Conservation (phyloP, 2,329 filamentous ascomycete species). For the Teratosphaeria pseudoeucalypti region DNA sequence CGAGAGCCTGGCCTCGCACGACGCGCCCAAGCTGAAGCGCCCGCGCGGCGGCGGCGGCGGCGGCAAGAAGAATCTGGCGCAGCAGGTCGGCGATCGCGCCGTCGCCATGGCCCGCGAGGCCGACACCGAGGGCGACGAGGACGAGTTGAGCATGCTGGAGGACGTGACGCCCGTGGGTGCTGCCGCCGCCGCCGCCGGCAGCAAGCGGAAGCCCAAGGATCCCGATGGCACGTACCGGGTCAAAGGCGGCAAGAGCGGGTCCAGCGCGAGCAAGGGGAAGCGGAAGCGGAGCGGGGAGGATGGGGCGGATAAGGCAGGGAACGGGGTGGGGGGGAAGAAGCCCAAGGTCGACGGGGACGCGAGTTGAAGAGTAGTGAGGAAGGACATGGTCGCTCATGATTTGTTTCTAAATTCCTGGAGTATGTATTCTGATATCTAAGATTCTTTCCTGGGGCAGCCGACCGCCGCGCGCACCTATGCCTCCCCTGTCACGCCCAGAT, state of each 20-base stretch:
- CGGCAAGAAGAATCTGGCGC: slow-evolving; percentile 22
- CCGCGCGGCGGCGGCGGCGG: slow-evolving; percentile 20
- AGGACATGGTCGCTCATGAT: too few relatives aligned
- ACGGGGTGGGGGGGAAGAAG: slow-evolving; percentile 17
- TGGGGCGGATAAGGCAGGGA: slow-evolving; percentile 28
- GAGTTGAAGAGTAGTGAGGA: background rate
- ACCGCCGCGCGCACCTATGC: background rate
- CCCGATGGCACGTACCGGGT: slow-evolving; percentile 37
- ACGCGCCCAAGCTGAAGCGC: slow-evolving; percentile 45
- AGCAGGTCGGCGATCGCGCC: slow-evolving; percentile 26
- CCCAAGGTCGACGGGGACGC: slow-evolving; percentile 4
- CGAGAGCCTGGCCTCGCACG: slow-evolving; percentile 77
- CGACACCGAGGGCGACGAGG: slow-evolving; percentile 26
- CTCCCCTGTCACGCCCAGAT: slow-evolving; percentile 11
- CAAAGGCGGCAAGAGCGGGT: slow-evolving; percentile 37
- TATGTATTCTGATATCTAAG: too few relatives aligned
- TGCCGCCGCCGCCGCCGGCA: background rate
- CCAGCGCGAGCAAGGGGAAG: slow-evolving; percentile 34
- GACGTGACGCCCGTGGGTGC: slow-evolving; percentile 18
- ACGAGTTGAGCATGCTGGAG: slow-evolving; percentile 27
- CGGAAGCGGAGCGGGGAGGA: slow-evolving; percentile 15
- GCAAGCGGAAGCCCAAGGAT: slow-evolving; percentile 25
- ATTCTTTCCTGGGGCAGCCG: too few relatives aligned
- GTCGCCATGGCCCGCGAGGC: slow-evolving; percentile 25
- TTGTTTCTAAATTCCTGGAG: background rate